A percentile compares a stretch with the other conserved stretches of the same genome.
Conservation (phyloP, 129 eudicot genomes). For the Flaveria linearis region DNA sequence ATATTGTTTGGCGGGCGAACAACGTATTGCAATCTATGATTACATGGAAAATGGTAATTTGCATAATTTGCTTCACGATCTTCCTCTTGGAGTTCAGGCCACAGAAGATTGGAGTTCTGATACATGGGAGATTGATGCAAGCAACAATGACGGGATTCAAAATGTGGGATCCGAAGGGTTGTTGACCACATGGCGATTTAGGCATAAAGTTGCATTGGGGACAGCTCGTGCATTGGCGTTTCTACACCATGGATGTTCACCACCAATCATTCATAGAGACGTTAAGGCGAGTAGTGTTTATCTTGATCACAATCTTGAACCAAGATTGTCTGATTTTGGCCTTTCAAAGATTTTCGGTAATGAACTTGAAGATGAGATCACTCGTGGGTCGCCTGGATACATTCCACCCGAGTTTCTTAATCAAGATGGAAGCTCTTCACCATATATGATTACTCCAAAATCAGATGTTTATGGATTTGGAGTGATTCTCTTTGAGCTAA, state of each 20-base stretch:
- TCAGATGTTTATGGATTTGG: slow-evolving; percentile 86
- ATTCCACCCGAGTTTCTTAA: slow-evolving; percentile 75
- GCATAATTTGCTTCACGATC: slow-evolving; percentile 76
- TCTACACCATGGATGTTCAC: slow-evolving; percentile 89
- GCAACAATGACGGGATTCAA: slow-evolving; percentile 43
- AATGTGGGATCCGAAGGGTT: slow-evolving; percentile 56
- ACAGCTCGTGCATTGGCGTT: slow-evolving; percentile 85
- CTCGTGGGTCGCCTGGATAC: slow-evolving; percentile 74
- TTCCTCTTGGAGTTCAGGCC: slow-evolving; percentile 72
- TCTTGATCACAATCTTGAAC: slow-evolving; percentile 71
- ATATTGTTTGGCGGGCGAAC: slow-evolving; percentile 84
- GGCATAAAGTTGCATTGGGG: slow-evolving; percentile 78
- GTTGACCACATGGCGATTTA: slow-evolving; percentile 65
- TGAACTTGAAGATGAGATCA: slow-evolving; percentile 59
- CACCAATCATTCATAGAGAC: slow-evolving; percentile 73
- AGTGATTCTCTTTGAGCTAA: slow-evolving; percentile 69
- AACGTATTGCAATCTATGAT: slow-evolving; percentile 79
- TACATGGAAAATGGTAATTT: slow-evolving; percentile 85
- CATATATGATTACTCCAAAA: slow-evolving; percentile 55
- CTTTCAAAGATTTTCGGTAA: slow-evolving; percentile 77
- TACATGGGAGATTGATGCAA: slow-evolving; percentile 66
- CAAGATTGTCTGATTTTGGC: slow-evolving; percentile 81
- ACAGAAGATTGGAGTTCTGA: slow-evolving; percentile 83
- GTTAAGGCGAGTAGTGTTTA: slow-evolving; percentile 81
- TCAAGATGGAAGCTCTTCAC: slow-evolving; percentile 51